phyloP scores from a whole-genome alignment of 2,329 filamentous ascomycete species.

The Aureobasidium sp. region DNA sequence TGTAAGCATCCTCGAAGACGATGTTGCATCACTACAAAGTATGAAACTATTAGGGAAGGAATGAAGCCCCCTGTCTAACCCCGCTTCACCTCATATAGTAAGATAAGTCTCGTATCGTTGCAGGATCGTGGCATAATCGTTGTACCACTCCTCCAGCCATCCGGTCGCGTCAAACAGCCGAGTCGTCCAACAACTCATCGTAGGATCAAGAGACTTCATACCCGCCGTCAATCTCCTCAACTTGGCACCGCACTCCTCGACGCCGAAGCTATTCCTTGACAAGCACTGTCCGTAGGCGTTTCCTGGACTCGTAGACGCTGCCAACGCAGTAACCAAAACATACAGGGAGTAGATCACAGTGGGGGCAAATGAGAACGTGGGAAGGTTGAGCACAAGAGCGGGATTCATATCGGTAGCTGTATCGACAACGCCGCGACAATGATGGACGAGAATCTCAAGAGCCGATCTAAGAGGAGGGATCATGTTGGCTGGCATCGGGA shows the following conservation, averaged over 20 bases:
- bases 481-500: slow-evolving; percentile 18
- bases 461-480: neutral
- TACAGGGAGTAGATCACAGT: neutral
- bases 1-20: no score
- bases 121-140: neutral
- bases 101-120: neutral
- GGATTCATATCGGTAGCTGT: neutral
- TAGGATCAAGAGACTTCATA: neutral
- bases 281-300: neutral
- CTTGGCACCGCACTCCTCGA: neutral
- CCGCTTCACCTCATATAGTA: neutral
- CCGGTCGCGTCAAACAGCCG: neutral
- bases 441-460: neutral
- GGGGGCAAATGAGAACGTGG: neutral
- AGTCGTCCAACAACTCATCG: neutral
- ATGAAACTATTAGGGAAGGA: no score
- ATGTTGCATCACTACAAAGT: no score
- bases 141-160: slow-evolving; percentile 4
- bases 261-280: neutral
- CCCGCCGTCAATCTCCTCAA: neutral
- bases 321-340: neutral
- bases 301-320: neutral
- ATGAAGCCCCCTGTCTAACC: no score
- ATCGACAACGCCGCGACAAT: neutral
- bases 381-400: neutral